Base-by-base conservation (phyloP, 208 protist genomes). In the Vickermania ingenoplastis region DNA sequence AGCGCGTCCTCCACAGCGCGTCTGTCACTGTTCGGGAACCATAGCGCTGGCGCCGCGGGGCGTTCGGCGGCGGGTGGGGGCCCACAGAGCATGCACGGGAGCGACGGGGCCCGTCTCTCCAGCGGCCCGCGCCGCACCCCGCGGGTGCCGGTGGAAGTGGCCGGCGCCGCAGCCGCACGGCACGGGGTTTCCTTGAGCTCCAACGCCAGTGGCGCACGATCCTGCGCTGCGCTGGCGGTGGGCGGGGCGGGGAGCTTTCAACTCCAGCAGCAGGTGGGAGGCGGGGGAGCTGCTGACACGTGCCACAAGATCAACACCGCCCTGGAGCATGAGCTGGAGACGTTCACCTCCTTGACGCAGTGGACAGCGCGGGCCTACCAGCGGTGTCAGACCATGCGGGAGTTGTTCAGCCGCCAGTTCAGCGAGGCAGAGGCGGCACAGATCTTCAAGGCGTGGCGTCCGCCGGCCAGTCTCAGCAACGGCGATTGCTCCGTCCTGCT, bases 231-330 rank as follows among this genome's bases (percentile, higher is more conserved):
- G n/a, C n/a, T n/a, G n/a, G n/a, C n/a, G n/a, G n/a, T n/a, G n/a
- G n/a, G n/a, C n/a, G n/a, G n/a, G n/a, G n/a, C n/a, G n/a, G n/a
- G n/a, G n/a, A n/a, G n/a, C n/a, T n/a, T n/a, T n/a, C n/a, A n/a
- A n/a, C n/a, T n/a, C n/a, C n/a, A n/a, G n/a, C n/a, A n/a, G n/a
- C n/a, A n/a, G n/a, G n/a, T n/a, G n/a, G n/a, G n/a, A n/a, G n/a
- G n/a, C n/a, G n/a, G n/a, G n/a, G n/a, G n/a, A n/a, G n/a, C n/a
- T n/a, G n/a, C n/a, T n/a, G n/a, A n/a, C n/a, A n/a, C n/a, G n/a
- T n/a, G n/a, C n/a, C n/a, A n/a, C n/a, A n/a, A n/a, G n/a, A 77
- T 91, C 57, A 91, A 86, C 60, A 69, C 69, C 2, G 69, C 79
- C n/a, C 65, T 91, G 7, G 63, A 70, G 53, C 80, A 87, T 57